phyloP scores from a whole-genome alignment of 371 early-diverging fungal genomes.

The Basidiobolus meristosporus region DNA sequence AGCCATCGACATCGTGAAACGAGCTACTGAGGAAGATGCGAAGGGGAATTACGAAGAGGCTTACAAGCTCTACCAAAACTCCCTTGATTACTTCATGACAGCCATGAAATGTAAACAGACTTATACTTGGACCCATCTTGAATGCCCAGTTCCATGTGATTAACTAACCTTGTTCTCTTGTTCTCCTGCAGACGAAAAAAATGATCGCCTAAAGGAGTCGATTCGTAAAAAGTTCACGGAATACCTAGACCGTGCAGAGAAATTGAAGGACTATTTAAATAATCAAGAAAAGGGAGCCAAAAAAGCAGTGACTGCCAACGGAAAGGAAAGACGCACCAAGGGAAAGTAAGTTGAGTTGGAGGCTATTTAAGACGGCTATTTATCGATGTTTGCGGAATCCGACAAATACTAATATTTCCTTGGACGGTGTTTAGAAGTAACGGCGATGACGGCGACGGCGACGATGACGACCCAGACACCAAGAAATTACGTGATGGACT shows the following conservation, averaged over 20 bases:
- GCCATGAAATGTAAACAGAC: constrained; percentile 75
- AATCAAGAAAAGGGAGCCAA: constrained; percentile 43
- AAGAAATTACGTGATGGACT: constrained; percentile 72
- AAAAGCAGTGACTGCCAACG: constrained; percentile 31
- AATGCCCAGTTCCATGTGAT: too few relatives aligned
- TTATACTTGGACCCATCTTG: not conserved
- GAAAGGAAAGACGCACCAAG: constrained; percentile 17
- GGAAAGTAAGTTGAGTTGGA: constrained; percentile 13
- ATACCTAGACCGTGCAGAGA: constrained; percentile 86
- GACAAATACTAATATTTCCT: not conserved
- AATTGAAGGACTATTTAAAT: constrained; percentile 66
- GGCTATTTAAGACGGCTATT: not conserved
- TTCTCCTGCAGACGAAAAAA: constrained; percentile 66
- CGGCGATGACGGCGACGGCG: constrained; percentile 23
- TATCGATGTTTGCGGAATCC: not conserved
- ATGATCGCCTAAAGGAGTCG: constrained; percentile 67
- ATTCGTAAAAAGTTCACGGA: constrained; percentile 79
- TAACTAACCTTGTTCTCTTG: not conserved
- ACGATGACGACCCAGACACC: constrained; percentile 72
- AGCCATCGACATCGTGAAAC: constrained; percentile 73
- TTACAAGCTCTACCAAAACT: constrained; percentile 64
- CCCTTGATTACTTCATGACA: constrained; percentile 82
- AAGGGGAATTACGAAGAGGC: constrained; percentile 85
- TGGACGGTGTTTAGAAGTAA: constrained; percentile 12
- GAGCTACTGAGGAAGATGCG: constrained; percentile 84